These are phyloP conservation scores for Cymbomonas tetramitiformis DNA, from an alignment of 139 green algal genomes.

Conservation along the genomic window DNA sequence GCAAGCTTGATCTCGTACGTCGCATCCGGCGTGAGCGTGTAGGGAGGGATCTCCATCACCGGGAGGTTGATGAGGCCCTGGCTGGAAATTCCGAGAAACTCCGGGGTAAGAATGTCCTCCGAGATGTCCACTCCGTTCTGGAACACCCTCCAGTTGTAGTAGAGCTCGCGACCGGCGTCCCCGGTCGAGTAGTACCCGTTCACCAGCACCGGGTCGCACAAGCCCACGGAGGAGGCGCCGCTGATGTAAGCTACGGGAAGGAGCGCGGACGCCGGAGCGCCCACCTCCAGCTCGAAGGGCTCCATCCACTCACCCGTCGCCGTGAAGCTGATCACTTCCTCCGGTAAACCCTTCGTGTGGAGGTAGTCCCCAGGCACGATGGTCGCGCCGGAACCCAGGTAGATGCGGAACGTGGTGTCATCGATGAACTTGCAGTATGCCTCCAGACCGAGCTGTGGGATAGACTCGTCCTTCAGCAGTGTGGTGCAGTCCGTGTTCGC, in stretches of 20 bases:
- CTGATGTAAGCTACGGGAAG: not conserved
- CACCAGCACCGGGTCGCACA: not conserved
- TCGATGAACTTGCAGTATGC: not conserved
- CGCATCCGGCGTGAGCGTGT: not conserved
- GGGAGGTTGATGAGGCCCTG: not conserved
- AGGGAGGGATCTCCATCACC: not conserved
- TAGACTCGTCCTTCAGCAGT: not conserved
- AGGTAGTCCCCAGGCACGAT: not conserved
- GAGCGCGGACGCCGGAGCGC: not conserved
- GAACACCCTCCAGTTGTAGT: not conserved
- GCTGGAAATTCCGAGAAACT: not conserved
- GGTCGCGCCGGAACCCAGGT: not conserved
- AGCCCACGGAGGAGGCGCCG: not conserved
- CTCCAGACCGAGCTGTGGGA: not conserved
- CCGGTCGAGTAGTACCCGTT: not conserved
- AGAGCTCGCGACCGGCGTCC: not conserved
- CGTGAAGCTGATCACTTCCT: not conserved
- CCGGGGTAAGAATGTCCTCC: not conserved
- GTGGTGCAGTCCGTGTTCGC: not conserved
- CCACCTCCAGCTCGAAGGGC: not conserved
- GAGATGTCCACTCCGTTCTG: too few relatives aligned
- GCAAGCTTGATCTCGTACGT: not conserved
- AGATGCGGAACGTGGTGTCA: not conserved
- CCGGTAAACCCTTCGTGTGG: not conserved
- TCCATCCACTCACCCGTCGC: conserved; percentile 1